Base-by-base conservation (phyloP, 2,329 filamentous ascomycete genomes). In the Aspergillus tubingensis region DNA sequence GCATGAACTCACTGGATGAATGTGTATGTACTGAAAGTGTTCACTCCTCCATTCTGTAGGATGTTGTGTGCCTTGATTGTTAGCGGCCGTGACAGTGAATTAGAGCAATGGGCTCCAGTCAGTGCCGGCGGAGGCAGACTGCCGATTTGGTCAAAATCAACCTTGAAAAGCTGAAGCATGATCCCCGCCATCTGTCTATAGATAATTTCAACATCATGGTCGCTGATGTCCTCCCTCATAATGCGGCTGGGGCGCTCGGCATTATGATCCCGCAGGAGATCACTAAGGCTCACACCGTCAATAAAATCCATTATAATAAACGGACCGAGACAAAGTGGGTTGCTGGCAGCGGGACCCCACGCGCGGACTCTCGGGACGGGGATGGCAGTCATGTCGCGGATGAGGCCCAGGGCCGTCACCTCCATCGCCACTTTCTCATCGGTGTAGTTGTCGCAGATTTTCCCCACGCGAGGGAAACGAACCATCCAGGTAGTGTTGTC, bases 171-270 rank as follows among this genome's bases (percentile, higher is more conserved):
- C 61, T 72, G 67, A 41, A 74, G 68, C 8, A 70, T 17, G 49
- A 71, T 70, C 54, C 68, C 70, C 6, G 69, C 68, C 32, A 72
- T 27, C 54, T 72, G 68, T 30, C 63, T 67, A 39, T 72, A 72
- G 47, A 72, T 67, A 59, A 61, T 2, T 54, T 73, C 67, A 49
- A 74, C 59, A 60, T 73, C 61, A 38, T 25, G 25, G 50, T 71
- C 66, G 21, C 58, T 67, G 57, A 74, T 67, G 44, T 74, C 68
- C 53, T 69, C 69, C 43, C 64, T 67, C 30, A 74, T 83, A 36
- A 81, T 79, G 2, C 75, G 77, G 8, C 71, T 67, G 15, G 74
- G 48, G 64, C 82, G 13, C 77, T 82, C 62, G 67, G 70, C 11
- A 71, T 74, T 3, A 74, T 81, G 65, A 52, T 72, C 66, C 23